Base-by-base conservation (phyloP, 306 rosid genomes). In the Vachellia collinsii region DNA sequence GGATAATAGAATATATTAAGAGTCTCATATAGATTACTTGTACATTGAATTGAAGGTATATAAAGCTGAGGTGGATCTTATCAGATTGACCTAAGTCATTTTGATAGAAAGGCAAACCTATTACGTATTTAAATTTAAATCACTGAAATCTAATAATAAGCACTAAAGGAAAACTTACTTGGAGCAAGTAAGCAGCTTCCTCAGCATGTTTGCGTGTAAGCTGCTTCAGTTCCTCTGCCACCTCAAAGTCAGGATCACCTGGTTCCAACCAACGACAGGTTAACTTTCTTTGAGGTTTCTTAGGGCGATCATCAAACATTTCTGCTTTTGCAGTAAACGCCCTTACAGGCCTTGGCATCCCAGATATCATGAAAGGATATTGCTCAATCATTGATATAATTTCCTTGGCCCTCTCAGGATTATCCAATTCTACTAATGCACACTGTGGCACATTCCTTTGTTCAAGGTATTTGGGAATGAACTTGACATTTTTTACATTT, bases 251-350 rank as follows among this genome's bases (percentile, higher is more conserved):
- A 25, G 99, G 92, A 79, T 93, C 97, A 36, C 48, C 59, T 43
- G 82, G 81, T 5, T 87, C 89, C 87, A 95, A 43, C 99, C 99
- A 95, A 17, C 76, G 65, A 51, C 83, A 76, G 6, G 25, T 63
- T 3, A 89, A 47, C 72, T 77, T 85, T 79, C 96, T 87, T 44
- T 88, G 84, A 8, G 96, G 93, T 87, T 83, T 83, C 11, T 11
- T 17, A 7, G 93, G 98, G 50, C 84, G 86, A 82, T 91, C 97
- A 59, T 88, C 93, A 83, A 93, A 95, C 99, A 95, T 91, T 62
- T 88, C 94, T 19, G 13, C 80, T 71, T 76, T 70, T 8, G 90
- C 90, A 70, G 39, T 82, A 36, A 62, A 73, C 6, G 90, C 91
- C 80, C 89, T 87, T 76, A 84, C 91, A 0, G 91, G 92, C 80